phyloP scores from a whole-genome alignment of 805 yeast species.

The Suhomyces sp. region DNA sequence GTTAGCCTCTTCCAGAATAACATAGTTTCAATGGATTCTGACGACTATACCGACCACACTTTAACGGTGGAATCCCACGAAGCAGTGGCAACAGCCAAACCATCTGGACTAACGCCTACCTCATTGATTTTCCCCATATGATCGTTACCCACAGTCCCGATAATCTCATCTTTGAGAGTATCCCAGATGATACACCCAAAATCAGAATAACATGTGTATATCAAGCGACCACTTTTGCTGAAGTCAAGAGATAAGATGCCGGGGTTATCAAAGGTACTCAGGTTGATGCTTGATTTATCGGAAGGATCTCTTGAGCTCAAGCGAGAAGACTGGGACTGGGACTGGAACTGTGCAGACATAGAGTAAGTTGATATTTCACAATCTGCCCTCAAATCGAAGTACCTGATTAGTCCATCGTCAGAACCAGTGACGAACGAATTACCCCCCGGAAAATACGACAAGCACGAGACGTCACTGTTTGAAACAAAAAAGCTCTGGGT shows the following conservation, averaged over 20 bases:
- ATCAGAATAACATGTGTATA: slow-evolving; percentile 76
- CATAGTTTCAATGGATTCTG: background rate
- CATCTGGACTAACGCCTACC: slow-evolving; percentile 69
- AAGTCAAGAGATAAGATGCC: slow-evolving; percentile 74
- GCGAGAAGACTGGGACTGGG: slow-evolving; percentile 15
- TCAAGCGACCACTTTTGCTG: slow-evolving; percentile 68
- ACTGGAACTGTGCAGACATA: slow-evolving; percentile 15
- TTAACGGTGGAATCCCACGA: slow-evolving; percentile 78
- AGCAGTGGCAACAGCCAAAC: slow-evolving; percentile 72
- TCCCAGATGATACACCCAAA: slow-evolving; percentile 80
- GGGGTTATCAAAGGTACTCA: slow-evolving; percentile 47
- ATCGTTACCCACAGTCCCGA: slow-evolving; percentile 61
- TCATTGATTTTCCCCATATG: slow-evolving; percentile 62
- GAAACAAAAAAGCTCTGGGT: slow-evolving; percentile 55
- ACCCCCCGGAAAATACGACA: slow-evolving; percentile 68
- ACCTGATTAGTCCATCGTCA: slow-evolving; percentile 70
- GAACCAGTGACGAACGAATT: slow-evolving; percentile 70
- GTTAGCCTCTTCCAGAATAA: background rate
- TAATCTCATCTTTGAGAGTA: slow-evolving; percentile 57
- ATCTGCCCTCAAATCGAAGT: slow-evolving; percentile 77
- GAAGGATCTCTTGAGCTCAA: no score
- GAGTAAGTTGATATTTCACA: slow-evolving; percentile 59
- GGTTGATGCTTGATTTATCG: background rate
- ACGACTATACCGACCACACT: slow-evolving; percentile 54
- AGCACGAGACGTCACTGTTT: slow-evolving; percentile 58